Base-by-base conservation (phyloP, 345 rosid genomes). In the Mangifera indica region DNA sequence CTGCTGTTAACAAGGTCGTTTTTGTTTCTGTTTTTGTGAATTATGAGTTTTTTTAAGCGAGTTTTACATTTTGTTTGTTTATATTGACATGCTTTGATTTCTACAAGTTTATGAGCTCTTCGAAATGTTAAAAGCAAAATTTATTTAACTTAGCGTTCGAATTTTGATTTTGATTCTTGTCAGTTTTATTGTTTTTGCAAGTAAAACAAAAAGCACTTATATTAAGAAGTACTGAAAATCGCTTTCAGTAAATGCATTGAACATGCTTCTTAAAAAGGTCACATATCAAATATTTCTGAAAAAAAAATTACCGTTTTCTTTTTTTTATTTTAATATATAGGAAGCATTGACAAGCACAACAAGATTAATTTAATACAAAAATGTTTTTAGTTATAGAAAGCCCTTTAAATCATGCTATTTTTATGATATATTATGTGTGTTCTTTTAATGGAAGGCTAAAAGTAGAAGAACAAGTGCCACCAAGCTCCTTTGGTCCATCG, bases 1-100 rank as follows among this genome's bases (percentile, higher is more conserved):
- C 94, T 69, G 87, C 93, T 49, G 99, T 93, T 54, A 95, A 81
- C 82, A 95, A 95, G 98, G 99, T 93, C 56, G 7, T 8, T 48
- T 61, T 44, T 2, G 51, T 54, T 20, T 10, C 10, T 3, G 59
- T 58, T 15, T 46, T 5, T 37, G 9, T 37, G 42, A 37, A 37
- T 37, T 37, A 6, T 37, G 42, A 37, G 9, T 44, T 11, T 10
- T 14, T 65, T 48, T 18, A 18, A 53, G 11, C 10, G 20, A 10
- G 10, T 26, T 49, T 67, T 52, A 0, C 5, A 6, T 37, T 6
- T 37, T 37, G 42, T 37, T 37, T 37, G 42, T 37, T 7, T 37
- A 7, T 37, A 29, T 3, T 29, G 32, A 29, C 32, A 29, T 29
- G 32, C 32, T 37, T 37, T 37, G 42, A 37, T 37, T 37, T 37